These are phyloP conservation scores for Pleurotus eryngii DNA, from an alignment of 768 basidiomycete genomes.

Conservation along the genomic window DNA sequence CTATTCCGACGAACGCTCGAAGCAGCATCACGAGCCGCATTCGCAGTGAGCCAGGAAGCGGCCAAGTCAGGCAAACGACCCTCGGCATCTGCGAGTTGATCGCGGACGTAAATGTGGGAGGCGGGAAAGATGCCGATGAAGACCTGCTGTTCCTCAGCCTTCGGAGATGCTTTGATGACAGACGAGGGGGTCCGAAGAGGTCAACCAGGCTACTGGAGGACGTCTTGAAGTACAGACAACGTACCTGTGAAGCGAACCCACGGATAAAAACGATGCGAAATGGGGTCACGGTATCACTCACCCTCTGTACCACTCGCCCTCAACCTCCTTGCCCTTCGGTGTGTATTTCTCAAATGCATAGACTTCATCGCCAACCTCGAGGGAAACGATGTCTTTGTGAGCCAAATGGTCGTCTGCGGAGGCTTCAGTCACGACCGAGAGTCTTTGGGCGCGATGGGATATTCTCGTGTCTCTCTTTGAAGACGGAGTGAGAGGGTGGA, in stretches of 20 bases:
- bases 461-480: conserved; percentile 64
- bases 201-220: conserved; percentile 65
- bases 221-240: conserved; percentile 81
- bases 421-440: conserved; percentile 60
- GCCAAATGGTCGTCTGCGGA: conserved; percentile 62
- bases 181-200: conserved; percentile 58
- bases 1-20: conserved; percentile 24
- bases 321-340: conserved; percentile 67
- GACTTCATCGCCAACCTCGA: conserved; percentile 95
- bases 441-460: conserved; percentile 48
- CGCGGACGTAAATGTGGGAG: conserved; percentile 82
- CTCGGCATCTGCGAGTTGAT: conserved; percentile 84
- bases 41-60: conserved; percentile 39
- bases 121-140: conserved; percentile 95
- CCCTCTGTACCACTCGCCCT: conserved; percentile 93
- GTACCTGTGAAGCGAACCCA: conserved; percentile 49
- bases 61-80: conserved; percentile 79
- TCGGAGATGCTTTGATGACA: conserved; percentile 44
- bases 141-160: conserved; percentile 81
- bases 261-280: conserved; percentile 18
- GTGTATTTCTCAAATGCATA: conserved; percentile 95
- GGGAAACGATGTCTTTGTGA: conserved; percentile 73
- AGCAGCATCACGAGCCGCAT: conserved; percentile 26
- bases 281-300: conserved; percentile 33
- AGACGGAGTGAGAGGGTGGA: conserved; percentile 76